Evolutionary conservation across 1,284 basidiomycete genomes (phyloP), one percentile per base, ranked within the genome.

Genomic region (Gymnopus androsaceus): DNA sequence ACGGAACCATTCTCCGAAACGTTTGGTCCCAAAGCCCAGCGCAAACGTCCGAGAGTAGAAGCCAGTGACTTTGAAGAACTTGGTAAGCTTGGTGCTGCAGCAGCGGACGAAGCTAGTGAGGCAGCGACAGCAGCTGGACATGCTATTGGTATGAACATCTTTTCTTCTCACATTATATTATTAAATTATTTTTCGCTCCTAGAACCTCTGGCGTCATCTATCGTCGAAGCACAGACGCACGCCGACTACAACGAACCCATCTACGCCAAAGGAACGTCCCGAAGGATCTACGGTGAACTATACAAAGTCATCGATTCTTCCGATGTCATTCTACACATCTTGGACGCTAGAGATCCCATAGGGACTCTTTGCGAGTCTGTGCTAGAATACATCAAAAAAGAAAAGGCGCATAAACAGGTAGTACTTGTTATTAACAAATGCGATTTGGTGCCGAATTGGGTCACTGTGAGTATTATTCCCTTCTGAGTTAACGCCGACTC

Each of bases 281-380:
- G 89, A 44, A 86, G 97, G 54, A 99, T 99, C 62, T 99, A 98
- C 76, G 95, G 94, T 60, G 96, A 99, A 72, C 78, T 99, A 23
- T 99, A 99, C 83, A 99, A 99, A 73, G 97, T 99, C 63, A 95
- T 99, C 67, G 97, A 99, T 72, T 98, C 95, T 2, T 97, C 94
- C 8, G 96, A 99, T 69, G 94, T 99, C 45, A 85, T 99, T 60
- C 83, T 99, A 38, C 97, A 99, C 72, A 87, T 99, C 46, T 78
- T 99, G 60, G 97, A 99, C 73, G 96, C 95, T 28, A 85, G 96
- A 53, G 96, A 99, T 72, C 96, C 96, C 1, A 72, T 98, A 50
- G 97, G 97, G 14, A 98, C 97, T n/a, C 83, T 97, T 65, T 99
- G 97, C 75, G 88, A 95, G 70, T 95, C 92, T 31, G 93, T 98